Conservation (phyloP, 2,329 filamentous ascomycete species). For the Zymoseptoria pseudotritici region DNA sequence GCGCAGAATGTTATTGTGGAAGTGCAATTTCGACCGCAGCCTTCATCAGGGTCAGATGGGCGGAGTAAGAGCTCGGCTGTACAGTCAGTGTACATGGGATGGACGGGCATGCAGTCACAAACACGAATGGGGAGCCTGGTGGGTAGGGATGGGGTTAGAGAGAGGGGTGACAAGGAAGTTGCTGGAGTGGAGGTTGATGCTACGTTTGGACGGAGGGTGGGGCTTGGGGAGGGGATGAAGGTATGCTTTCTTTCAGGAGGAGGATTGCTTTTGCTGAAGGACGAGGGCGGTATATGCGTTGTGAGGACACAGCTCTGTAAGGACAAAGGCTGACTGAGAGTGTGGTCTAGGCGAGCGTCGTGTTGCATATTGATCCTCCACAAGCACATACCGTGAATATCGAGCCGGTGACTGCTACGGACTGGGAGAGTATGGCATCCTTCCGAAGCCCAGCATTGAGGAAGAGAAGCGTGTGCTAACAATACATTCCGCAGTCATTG, state of each 20-base stretch:
- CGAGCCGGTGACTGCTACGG: constrained; percentile 86
- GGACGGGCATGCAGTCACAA: constrained; percentile 97
- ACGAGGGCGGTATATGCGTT: constrained; percentile 22
- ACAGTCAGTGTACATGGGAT: constrained; percentile 78
- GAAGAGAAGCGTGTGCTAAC: too few species aligned
- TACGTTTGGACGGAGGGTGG: constrained; percentile 69
- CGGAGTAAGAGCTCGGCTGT: constrained; percentile 36
- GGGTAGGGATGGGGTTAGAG: constrained; percentile 60
- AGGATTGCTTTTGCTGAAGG: too few species aligned
- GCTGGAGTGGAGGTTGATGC: constrained; percentile 79
- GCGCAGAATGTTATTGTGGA: constrained; percentile 96
- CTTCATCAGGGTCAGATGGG: constrained; percentile 37
- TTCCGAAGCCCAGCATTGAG: neutral
- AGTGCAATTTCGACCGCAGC: constrained; percentile 63
- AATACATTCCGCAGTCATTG: constrained; percentile 57
- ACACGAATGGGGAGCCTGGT: constrained; percentile 67
- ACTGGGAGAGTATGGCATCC: constrained; percentile 71
- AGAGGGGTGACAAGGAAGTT: constrained; percentile 66
- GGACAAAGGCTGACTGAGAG: constrained; percentile 15
- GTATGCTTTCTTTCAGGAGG: constrained; percentile 48
- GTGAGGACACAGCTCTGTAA: constrained; percentile 30
- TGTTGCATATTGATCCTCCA: constrained; percentile 81
- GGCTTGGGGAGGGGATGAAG: constrained; percentile 74
- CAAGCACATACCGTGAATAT: constrained; percentile 92
- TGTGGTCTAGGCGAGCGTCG: constrained; percentile 46